Percentiles rank a stretch among this genome's conserved stretches.
Evolutionary conservation across 2,329 filamentous ascomycete species (phyloP).

Genomic region (Cercospora sp.): DNA sequence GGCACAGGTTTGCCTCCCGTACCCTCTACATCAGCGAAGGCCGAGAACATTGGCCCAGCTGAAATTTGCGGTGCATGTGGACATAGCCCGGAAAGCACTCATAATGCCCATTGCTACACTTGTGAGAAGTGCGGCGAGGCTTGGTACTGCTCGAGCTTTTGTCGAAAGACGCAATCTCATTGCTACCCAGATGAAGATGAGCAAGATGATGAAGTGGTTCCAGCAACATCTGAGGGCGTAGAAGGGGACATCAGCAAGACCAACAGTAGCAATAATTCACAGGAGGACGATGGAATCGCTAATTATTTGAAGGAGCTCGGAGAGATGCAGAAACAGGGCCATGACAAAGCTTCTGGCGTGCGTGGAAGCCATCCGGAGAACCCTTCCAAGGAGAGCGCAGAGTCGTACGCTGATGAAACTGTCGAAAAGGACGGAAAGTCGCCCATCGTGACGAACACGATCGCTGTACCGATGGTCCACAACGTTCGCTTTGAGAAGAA

Average conservation of each 20-base stretch:
- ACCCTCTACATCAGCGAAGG: neutral
- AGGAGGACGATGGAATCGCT: neutral
- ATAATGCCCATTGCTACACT: neutral
- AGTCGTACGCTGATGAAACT: neutral
- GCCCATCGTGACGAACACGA: neutral
- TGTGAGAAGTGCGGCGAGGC: neutral
- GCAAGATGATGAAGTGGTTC: neutral
- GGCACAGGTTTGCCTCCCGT: neutral
- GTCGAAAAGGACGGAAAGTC: neutral
- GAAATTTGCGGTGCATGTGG: neutral
- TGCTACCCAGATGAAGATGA: conserved; percentile 4
- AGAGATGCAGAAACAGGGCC: neutral
- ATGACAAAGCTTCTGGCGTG: neutral
- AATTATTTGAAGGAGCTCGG: neutral
- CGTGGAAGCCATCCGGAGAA: neutral
- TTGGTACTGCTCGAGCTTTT: neutral
- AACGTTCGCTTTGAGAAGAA: neutral
- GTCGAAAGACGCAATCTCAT: neutral
- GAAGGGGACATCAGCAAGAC: neutral
- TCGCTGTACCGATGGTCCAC: neutral
- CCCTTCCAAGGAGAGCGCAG: neutral
- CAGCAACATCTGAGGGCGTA: neutral
- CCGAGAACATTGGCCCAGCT: neutral
- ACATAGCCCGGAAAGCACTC: neutral
- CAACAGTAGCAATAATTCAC: neutral